Percentiles rank a stretch among this genome's conserved stretches.
Evolutionary conservation across 2,329 filamentous ascomycete genomes (phyloP).

Genomic region (Colletotrichum kahawae): DNA sequence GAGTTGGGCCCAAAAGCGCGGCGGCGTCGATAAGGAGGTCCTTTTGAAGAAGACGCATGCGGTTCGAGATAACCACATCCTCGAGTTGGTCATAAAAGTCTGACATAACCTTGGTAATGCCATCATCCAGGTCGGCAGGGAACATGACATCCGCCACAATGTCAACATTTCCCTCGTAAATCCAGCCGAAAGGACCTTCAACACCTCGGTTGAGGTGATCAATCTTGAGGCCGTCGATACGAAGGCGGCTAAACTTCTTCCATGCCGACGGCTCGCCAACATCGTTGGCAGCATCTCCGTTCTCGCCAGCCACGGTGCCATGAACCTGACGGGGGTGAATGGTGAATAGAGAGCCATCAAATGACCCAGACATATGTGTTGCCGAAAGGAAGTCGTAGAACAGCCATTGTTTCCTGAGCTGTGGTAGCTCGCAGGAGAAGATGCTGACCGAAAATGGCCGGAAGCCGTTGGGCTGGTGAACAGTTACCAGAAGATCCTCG

Average conservation of each 20-base stretch:
- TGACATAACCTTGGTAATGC: slow-evolving; percentile 92
- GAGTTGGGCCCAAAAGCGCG: slow-evolving; percentile 26
- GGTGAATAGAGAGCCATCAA: slow-evolving; percentile 94
- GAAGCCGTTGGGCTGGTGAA: slow-evolving; percentile 90
- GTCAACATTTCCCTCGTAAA: slow-evolving; percentile 95
- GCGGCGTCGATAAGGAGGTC: slow-evolving; percentile 32
- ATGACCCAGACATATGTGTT: slow-evolving; percentile 94
- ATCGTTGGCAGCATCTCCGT: slow-evolving; percentile 58
- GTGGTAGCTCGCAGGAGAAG: slow-evolving; percentile 91
- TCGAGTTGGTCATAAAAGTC: slow-evolving; percentile 97
- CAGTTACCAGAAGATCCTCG: slow-evolving; percentile 88
- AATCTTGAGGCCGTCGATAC: slow-evolving; percentile 92
- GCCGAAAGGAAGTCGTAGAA: slow-evolving; percentile 98
- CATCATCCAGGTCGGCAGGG: slow-evolving; percentile 84
- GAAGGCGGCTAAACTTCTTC: slow-evolving; percentile 94
- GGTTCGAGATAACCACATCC: slow-evolving; percentile 83
- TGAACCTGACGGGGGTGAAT: slow-evolving; percentile 95
- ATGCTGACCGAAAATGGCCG: slow-evolving; percentile 96
- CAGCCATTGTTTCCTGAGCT: slow-evolving; percentile 92
- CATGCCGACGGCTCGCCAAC: slow-evolving; percentile 74
- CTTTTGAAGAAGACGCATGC: slow-evolving; percentile 65
- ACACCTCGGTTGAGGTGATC: slow-evolving; percentile 95
- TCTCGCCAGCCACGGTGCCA: slow-evolving; percentile 71
- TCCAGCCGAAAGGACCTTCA: slow-evolving; percentile 95
- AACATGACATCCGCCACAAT: slow-evolving; percentile 97